Base-by-base conservation (phyloP, 441 rosid species). In the Flueggea neowawraea region DNA sequence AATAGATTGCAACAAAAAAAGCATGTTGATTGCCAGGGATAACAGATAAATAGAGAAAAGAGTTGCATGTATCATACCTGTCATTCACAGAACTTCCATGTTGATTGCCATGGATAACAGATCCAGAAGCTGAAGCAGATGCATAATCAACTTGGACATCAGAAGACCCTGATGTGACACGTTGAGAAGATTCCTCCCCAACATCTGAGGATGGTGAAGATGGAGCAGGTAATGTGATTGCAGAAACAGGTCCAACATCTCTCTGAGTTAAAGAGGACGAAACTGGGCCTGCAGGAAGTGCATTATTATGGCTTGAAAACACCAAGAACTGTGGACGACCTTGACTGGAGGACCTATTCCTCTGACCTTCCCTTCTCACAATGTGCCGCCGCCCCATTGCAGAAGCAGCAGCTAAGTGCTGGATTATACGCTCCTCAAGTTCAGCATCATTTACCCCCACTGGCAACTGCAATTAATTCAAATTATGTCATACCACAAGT, bases 321-420 rank as follows among this genome's bases (percentile, higher is more conserved):
- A 90, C 81, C 75, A 93, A 69, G 78, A 81, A 84, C 79, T 84
- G 98, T 16, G 86, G 88, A 69, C 84, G 91, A 52, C 84, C 80
- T 66, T 85, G 96, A 74, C 69, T 73, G 66, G 90, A 81, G 36
- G 88, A 79, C 71, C 95, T 83, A 72, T 66, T 82, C 73, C 97
- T 79, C 69, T 84, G 91, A 64, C 95, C 85, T 66, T 85, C 97
- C 80, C 98, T 85, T 80, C 96, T 80, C 44, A 81, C 73, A 66
- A 84, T 73, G 57, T 85, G 95, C 31, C 86, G 90, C 56, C 91
- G 83, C 28, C 95, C 96, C 93, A 87, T 90, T 62, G 98, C 97
- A 41, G 98, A 93, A 43, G 98, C 96, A 4, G 94, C 93, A 61
- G 98, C 93, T 65, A 93, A 69, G 78, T 93, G 98, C 83, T 90